phyloP scores from a whole-genome alignment of 2,329 filamentous ascomycete species.

The Aspergillus felis region DNA sequence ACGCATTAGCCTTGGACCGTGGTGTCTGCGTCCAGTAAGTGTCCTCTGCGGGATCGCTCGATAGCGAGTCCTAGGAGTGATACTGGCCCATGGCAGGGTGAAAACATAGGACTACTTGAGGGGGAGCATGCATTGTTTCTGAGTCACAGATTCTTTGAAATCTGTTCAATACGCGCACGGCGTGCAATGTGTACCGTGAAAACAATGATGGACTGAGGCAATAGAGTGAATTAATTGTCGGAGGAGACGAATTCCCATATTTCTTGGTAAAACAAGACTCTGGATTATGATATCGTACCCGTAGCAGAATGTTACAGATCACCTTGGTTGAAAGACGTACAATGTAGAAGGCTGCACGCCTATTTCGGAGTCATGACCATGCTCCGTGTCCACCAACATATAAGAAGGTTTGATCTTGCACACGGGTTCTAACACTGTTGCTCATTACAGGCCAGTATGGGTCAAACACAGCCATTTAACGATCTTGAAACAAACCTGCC shows the following conservation, averaged over 20 bases:
- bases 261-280: neutral
- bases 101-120: neutral
- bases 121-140: neutral
- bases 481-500: neutral
- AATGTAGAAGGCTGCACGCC: neutral
- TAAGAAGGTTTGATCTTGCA: neutral
- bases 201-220: neutral
- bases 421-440: neutral
- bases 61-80: neutral
- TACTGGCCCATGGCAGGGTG: neutral
- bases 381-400: neutral
- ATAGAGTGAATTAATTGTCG: neutral
- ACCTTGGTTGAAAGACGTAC: neutral
- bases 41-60: slow-evolving; percentile 3
- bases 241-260: neutral
- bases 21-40: slow-evolving; percentile 7
- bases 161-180: neutral
- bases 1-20: slow-evolving; percentile 1
- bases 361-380: neutral
- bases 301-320: neutral
- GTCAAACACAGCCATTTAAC: neutral
- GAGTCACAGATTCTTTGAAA: neutral
- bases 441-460: neutral
- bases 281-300: neutral
- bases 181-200: neutral